These are phyloP conservation scores for Populus hybrid DNA, from an alignment of 441 rosid genomes.

Conservation along the genomic window DNA sequence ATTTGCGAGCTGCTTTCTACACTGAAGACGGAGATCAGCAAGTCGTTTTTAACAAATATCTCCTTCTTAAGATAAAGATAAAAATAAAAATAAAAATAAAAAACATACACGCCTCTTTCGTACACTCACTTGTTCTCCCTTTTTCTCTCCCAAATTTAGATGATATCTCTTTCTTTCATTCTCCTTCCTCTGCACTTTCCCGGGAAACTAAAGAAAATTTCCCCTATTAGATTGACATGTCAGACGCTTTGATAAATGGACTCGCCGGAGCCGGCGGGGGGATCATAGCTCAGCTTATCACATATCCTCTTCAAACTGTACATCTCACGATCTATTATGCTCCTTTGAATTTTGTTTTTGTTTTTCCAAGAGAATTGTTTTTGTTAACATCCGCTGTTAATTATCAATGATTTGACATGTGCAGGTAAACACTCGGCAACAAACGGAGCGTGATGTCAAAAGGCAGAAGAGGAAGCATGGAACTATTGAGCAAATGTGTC, in stretches of 20 bases:
- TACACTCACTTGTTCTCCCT: not conserved
- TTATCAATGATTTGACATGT: not conserved
- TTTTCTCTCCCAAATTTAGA: not conserved
- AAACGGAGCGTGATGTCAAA: slow-evolving; percentile 83
- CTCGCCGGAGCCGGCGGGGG: slow-evolving; percentile 92
- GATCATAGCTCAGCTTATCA: slow-evolving; percentile 87
- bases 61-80: too few relatives aligned
- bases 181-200: not conserved
- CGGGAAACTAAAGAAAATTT: slow-evolving; percentile 9
- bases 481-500: slow-evolving; percentile 65
- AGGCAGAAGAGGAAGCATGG: slow-evolving; percentile 68
- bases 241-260: slow-evolving; percentile 85
- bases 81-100: too few relatives aligned
- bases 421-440: slow-evolving; percentile 89
- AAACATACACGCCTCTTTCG: not conserved
- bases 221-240: slow-evolving; percentile 37
- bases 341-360: not conserved
- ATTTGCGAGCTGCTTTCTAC: not conserved
- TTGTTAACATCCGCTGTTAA: not conserved
- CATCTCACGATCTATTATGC: slow-evolving; percentile 8
- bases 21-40: not conserved
- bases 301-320: slow-evolving; percentile 89
- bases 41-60: not conserved
- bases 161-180: too few relatives aligned
- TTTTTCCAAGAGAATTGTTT: not conserved